Percentiles rank a stretch among this genome's conserved stretches.
Conservation (phyloP, 495 filamentous ascomycete genomes). For the Glonium stellatum region DNA sequence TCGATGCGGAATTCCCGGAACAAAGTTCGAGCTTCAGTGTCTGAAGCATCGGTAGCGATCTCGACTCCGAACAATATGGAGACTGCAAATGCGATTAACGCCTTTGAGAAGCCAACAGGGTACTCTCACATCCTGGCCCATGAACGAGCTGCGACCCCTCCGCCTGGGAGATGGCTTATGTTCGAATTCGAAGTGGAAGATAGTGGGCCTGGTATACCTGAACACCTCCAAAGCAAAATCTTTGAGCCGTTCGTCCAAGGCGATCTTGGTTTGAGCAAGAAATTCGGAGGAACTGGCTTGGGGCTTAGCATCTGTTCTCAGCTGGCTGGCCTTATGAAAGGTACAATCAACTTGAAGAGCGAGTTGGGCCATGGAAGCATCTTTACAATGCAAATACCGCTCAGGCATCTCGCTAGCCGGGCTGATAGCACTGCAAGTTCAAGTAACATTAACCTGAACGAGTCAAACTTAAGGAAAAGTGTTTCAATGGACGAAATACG, state of each 20-base stretch:
- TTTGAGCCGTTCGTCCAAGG: constrained; percentile 96
- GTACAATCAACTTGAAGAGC: constrained; percentile 65
- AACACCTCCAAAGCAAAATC: constrained; percentile 64
- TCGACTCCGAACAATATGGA: constrained; percentile 17
- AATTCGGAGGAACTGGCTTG: constrained; percentile 85
- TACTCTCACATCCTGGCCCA: constrained; percentile 42
- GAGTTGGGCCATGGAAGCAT: constrained; percentile 66
- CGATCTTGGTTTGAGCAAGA: constrained; percentile 79
- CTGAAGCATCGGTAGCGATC: constrained; percentile 15
- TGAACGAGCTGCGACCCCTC: constrained; percentile 56
- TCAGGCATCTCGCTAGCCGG: constrained; percentile 65
- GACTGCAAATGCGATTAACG: constrained; percentile 36
- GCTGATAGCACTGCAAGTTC: constrained; percentile 48
- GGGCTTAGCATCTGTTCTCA: constrained; percentile 86
- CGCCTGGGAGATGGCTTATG: constrained; percentile 52
- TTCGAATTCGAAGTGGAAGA: constrained; percentile 90
- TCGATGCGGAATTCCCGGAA: constrained; percentile 20
- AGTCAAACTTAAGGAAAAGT: constrained; percentile 24
- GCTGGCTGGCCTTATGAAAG: constrained; percentile 75
- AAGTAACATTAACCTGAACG: constrained; percentile 21
- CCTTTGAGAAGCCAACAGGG: constrained; percentile 43
- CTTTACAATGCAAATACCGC: constrained; percentile 77
- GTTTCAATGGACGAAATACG: constrained; percentile 17
- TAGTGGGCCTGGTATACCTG: constrained; percentile 83
- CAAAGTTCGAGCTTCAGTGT: constrained; percentile 13